Evolutionary conservation across 164 flowering plant species (phyloP), one percentile per base, ranked within the genome.

Genomic region (Umbellularia californica): DNA sequence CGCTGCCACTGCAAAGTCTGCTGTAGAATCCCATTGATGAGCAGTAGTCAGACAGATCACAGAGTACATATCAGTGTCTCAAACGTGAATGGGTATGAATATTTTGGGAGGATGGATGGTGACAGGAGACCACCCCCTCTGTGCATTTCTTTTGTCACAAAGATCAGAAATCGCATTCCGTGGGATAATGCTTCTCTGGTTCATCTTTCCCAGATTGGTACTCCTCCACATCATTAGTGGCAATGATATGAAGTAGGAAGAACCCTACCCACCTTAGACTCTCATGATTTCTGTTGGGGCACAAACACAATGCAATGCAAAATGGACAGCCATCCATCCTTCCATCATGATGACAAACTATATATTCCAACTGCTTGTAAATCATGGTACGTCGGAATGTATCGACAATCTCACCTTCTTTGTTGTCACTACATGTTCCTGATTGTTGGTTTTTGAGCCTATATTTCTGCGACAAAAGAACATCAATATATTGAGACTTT

Each of bases 401-500:
- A 25, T 74, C 55, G 73, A 19, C 50, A 52, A 71, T 63, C 67
- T 77, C 74, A 90, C 91, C 91, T 85, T 89, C 88, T 81, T 81
- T 83, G 15, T 83, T 83, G 65, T 41, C 88, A 71, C 71, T 76
- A 86, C 80, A 60, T 77, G 79, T 74, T 75, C 87, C 88, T 41
- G 89, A 76, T 14, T 78, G 84, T 69, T 87, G 91, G 77, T 82
- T 88, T 82, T 89, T 91, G 51, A 92, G 89, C 83, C 98, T 89
- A 79, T 83, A 92, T 75, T 93, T 95, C 99, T 95, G 94, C 82
- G 84, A 27, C 50, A 77, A 70, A 72, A 52, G n/a, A 58, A 76
- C 35, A 71, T 47, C 50, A 70, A 76, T 20, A 58, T 12, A 20
- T 58, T 33, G 27, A 25, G 23, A 24, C 23, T 24, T 65, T 50